Evolutionary conservation across 2,329 filamentous ascomycete genomes (phyloP).

Genomic region (Phyllosticta citrichinensis): DNA sequence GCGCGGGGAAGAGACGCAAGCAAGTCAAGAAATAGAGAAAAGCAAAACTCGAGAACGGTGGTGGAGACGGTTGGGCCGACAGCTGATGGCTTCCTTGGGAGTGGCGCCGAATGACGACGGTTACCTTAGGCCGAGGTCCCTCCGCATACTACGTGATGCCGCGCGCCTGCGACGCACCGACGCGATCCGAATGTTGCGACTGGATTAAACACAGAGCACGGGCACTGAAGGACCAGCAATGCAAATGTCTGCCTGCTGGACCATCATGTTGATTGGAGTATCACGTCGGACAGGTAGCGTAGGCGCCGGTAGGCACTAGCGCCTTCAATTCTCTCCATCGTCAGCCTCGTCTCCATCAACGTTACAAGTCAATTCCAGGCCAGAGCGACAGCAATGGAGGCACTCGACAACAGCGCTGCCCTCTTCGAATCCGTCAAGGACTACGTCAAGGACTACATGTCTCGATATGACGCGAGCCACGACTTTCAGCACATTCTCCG

Average conservation of each 20-base stretch:
- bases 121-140: conserved; percentile 3
- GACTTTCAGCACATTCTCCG: conserved; percentile 78
- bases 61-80: neutral
- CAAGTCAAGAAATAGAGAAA: neutral
- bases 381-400: neutral
- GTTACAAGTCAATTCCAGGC: too few relatives aligned
- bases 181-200: neutral
- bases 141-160: neutral
- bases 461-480: conserved; percentile 53
- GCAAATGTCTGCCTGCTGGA: neutral
- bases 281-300: neutral
- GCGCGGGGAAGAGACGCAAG: neutral
- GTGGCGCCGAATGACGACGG: neutral
- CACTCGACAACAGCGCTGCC: conserved; percentile 10
- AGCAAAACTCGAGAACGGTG: neutral
- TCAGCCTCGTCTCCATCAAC: neutral
- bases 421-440: conserved; percentile 23
- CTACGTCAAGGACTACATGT: conserved; percentile 28
- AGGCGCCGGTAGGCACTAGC: neutral
- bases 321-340: neutral
- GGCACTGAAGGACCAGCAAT: neutral
- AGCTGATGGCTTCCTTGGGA: neutral
- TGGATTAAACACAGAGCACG: neutral
- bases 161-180: neutral
- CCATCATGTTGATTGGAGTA: neutral